phyloP scores from a whole-genome alignment of 148 eudicot genomes.

The Nyssa sinensis region DNA sequence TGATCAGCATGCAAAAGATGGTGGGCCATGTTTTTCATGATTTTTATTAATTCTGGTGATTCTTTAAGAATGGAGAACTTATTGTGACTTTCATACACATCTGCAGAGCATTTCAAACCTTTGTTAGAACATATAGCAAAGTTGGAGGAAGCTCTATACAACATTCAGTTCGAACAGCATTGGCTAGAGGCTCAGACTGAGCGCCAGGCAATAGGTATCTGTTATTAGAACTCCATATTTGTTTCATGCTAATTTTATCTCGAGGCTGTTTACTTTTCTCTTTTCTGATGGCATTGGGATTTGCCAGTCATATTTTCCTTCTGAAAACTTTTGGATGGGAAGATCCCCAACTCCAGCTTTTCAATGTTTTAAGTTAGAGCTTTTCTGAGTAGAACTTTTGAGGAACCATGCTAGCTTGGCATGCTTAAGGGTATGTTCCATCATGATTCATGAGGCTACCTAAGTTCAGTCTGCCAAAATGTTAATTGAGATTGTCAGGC shows the following conservation, averaged over 20 bases:
- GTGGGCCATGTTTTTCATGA: conserved; percentile 31
- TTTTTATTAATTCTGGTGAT: neutral
- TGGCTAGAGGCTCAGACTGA: conserved; percentile 93
- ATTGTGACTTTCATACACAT: neutral
- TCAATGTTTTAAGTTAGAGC: too few species aligned
- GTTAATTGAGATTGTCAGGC: too few species aligned
- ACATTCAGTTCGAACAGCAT: conserved; percentile 95
- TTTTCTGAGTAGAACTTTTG: too few species aligned
- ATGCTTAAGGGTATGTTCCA: too few species aligned
- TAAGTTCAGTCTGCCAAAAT: too few species aligned
- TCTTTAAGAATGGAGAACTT: neutral
- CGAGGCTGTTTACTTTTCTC: neutral
- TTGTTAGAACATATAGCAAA: conserved; percentile 76
- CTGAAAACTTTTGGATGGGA: too few species aligned
- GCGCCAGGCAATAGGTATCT: conserved; percentile 83
- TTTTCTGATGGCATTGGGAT: neutral
- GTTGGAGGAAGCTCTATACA: conserved; percentile 80
- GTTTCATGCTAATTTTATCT: neutral
- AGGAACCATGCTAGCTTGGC: too few species aligned
- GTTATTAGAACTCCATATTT: neutral
- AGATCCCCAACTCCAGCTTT: too few species aligned
- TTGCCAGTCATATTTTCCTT: too few species aligned
- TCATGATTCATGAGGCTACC: too few species aligned
- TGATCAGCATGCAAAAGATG: conserved; percentile 95
- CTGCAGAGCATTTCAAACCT: conserved; percentile 89